Evolutionary conservation across 495 filamentous ascomycete genomes (phyloP), one percentile per base, ranked within the genome.

Genomic region (Hypoxylon subgilvum): DNA sequence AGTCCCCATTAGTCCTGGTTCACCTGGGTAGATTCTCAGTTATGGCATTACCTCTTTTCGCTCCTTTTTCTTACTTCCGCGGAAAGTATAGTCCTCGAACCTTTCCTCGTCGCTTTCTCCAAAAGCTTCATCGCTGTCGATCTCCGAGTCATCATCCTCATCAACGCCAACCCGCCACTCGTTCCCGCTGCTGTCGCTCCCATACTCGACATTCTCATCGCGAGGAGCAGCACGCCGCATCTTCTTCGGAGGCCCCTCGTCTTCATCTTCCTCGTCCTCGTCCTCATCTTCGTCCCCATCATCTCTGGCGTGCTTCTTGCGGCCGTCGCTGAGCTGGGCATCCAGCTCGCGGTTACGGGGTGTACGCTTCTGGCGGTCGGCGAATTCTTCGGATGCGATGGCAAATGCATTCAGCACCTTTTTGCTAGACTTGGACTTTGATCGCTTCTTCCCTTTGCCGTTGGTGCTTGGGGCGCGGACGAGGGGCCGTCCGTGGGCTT

Each of bases 51-150:
- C 80, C 6, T 76, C 80, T n/a, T 81, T 72, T 45, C 69, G 69
- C 10, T 51, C 52, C 55, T 71, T 34, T 34, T 73, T 80, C 49
- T 73, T 84, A 60, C 83, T 89, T 34, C 86, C 88, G 2, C 84
- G 75, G 64, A 96, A 96, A 2, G 82, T 76, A 71, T 83, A 93
- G 6, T 83, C 86, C 32, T 88, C 87, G 63, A 94, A 94, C 57
- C 78, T 76, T 65, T 96, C 91, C 70, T 92, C 86, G 64, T 96
- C 91, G 60, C 89, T 92, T 52, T 87, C 87, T 6, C 92, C 93
- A 79, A 97, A 88, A 25, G 93, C 93, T 68, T 96, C 93, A 53
- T 97, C 93, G 58, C 87, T 91, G 69, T 97, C 91, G 41, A 97
- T 75, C 55, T 95, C 91, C 22, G 83, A 88, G 55, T 93, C 90